Evolutionary conservation across 139 green algal genomes (phyloP).

Genomic region (Picochlorum sp.): DNA sequence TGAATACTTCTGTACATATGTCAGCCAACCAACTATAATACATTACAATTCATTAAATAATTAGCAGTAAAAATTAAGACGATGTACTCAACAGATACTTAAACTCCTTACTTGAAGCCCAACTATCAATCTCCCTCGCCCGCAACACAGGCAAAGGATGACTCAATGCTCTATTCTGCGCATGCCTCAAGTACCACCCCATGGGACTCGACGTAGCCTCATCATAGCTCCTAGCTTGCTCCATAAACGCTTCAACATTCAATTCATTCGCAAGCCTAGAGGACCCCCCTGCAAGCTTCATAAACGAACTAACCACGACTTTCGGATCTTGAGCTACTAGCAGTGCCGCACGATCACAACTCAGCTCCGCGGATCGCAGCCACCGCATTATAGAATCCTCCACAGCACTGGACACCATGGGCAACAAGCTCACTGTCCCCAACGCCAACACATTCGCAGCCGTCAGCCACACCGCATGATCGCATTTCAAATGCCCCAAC

Average conservation of each 20-base stretch:
- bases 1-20: no score
- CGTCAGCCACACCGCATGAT: constrained; percentile 92
- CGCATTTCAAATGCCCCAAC: constrained; percentile 71
- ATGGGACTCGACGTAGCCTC: constrained; percentile 60
- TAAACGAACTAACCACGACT: constrained; percentile 73
- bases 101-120: constrained; percentile 34
- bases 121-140: constrained; percentile 74
- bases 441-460: constrained; percentile 80
- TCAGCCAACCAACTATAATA: no score
- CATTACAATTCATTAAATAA: no score
- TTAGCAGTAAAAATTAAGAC: no score
- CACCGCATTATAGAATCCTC: constrained; percentile 72
- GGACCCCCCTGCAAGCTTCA: constrained; percentile 90
- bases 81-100: constrained; percentile 21
- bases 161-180: constrained; percentile 66
- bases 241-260: constrained; percentile 88
- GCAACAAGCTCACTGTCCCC: constrained; percentile 58
- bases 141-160: constrained; percentile 85
- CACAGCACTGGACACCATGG: constrained; percentile 38
- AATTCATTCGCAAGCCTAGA: constrained; percentile 70
- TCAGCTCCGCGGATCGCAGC: constrained; percentile 87
- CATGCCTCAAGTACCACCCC: constrained; percentile 81
- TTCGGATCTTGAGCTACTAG: constrained; percentile 64
- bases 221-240: constrained; percentile 71
- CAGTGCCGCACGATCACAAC: constrained; percentile 87